Percentiles rank a stretch among this genome's conserved stretches.
Conservation (phyloP, 257 asterid genomes). For the Solanum appendiculatum region DNA sequence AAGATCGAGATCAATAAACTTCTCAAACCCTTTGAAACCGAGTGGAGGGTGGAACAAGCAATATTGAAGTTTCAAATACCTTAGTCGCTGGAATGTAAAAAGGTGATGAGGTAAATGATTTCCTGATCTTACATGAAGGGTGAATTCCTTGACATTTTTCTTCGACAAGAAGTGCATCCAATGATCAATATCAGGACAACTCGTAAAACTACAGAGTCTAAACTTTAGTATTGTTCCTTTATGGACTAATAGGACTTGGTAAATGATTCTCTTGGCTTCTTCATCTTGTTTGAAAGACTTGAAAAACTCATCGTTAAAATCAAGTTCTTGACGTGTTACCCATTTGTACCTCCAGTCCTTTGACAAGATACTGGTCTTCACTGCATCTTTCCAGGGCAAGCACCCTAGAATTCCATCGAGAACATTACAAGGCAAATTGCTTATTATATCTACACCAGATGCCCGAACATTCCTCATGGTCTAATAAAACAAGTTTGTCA, state of each 20-base stretch:
- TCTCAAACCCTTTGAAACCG: not conserved
- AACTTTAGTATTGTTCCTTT: not conserved
- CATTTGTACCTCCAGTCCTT: not conserved
- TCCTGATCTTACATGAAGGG: too few relatives aligned
- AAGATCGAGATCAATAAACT: not conserved
- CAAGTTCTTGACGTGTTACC: not conserved
- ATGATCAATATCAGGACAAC: not conserved
- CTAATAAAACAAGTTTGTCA: too few relatives aligned
- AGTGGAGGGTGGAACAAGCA: not conserved
- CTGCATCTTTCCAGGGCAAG: not conserved
- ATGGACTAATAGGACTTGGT: not conserved
- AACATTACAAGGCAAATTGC: not conserved
- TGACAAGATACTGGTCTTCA: not conserved
- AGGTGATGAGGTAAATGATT: too few relatives aligned
- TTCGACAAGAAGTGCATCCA: not conserved
- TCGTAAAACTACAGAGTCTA: not conserved
- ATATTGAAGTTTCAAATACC: too few relatives aligned
- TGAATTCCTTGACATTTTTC: too few relatives aligned
- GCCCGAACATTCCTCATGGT: too few relatives aligned
- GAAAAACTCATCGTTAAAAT: not conserved
- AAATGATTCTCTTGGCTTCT: not conserved
- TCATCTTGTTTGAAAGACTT: not conserved
- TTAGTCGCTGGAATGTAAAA: too few relatives aligned
- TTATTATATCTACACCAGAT: not conserved
- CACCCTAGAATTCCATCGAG: not conserved